A percentile compares a stretch with the other conserved stretches of the same genome.
These are phyloP conservation scores for Colletotrichum sp. DNA, from an alignment of 2,329 filamentous ascomycete species.

Conservation along the genomic window DNA sequence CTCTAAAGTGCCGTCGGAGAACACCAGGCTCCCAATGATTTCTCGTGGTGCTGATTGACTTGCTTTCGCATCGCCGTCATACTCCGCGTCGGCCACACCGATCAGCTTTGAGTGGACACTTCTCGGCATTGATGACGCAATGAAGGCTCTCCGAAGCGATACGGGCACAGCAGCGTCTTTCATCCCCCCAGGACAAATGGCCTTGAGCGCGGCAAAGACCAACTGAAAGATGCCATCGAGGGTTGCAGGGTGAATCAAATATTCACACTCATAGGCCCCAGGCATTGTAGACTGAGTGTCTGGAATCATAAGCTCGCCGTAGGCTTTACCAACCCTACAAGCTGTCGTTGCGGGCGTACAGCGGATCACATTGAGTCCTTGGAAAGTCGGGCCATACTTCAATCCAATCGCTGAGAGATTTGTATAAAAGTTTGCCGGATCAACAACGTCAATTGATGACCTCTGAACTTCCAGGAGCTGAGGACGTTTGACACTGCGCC, in stretches of 20 bases:
- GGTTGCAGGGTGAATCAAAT: constrained; percentile 9
- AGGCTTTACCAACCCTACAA: constrained; percentile 21
- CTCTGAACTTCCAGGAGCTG: neutral
- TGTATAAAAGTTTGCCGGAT: constrained; percentile 30
- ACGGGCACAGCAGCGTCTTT: constrained; percentile 34
- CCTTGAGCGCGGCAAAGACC: constrained; percentile 32
- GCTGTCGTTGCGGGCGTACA: constrained; percentile 20
- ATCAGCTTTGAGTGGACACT: neutral
- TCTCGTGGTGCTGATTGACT: neutral
- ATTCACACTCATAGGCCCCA: neutral
- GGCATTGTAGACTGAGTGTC: constrained; percentile 2
- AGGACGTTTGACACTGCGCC: neutral
- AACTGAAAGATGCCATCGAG: constrained; percentile 23
- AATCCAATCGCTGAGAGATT: constrained; percentile 15
- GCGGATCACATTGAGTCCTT: constrained; percentile 25
- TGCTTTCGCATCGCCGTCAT: neutral
- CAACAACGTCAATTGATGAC: neutral
- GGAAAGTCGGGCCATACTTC: constrained; percentile 16
- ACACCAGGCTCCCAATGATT: neutral
- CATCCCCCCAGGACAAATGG: constrained; percentile 31
- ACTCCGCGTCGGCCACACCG: neutral
- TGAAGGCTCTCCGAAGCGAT: constrained; percentile 27
- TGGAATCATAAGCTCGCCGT: neutral
- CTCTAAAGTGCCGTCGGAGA: neutral
- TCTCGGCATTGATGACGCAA: constrained; percentile 22